Evolutionary conservation across 1,139 yeast species (phyloP).

Genomic region (Pichia cactophila): DNA sequence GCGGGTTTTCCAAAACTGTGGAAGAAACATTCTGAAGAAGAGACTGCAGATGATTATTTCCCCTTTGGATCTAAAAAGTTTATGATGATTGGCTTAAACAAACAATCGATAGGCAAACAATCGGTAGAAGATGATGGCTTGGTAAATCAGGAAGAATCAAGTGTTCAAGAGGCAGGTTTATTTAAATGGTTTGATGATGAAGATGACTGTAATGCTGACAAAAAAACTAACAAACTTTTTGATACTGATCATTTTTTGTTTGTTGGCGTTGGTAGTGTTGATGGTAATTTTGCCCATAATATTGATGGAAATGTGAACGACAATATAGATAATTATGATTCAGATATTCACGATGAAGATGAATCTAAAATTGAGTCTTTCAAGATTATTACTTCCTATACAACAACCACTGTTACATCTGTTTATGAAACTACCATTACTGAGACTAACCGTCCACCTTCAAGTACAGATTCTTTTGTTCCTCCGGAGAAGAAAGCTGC

Average conservation of each 20-base stretch:
- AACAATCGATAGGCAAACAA: conserved; percentile 7
- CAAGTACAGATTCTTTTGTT: too few species aligned
- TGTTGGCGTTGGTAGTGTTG: conserved; percentile 21
- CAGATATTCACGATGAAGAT: too few species aligned
- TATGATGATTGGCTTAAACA: conserved; percentile 23
- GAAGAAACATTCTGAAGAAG: conserved; percentile 12
- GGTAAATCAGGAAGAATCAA: not conserved
- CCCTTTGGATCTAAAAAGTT: conserved; percentile 27
- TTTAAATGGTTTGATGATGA: conserved; percentile 9
- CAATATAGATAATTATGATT: not conserved
- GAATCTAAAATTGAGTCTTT: not conserved
- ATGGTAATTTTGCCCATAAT: not conserved
- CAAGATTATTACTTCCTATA: conserved; percentile 5
- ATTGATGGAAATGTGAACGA: not conserved
- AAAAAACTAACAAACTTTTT: conserved; percentile 13
- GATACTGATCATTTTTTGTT: conserved; percentile 22
- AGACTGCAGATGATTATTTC: conserved; percentile 17
- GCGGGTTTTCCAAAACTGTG: conserved; percentile 25
- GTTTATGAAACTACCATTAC: conserved; percentile 5
- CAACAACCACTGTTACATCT: conserved; percentile 12
- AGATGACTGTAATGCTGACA: conserved; percentile 5
- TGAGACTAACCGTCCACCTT: not conserved
- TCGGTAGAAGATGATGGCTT: not conserved
- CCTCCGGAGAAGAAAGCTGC: not conserved
- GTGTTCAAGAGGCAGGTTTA: not conserved